These are phyloP conservation scores for Komagataella ulmi DNA, from an alignment of 805 yeast genomes.

Conservation along the genomic window DNA sequence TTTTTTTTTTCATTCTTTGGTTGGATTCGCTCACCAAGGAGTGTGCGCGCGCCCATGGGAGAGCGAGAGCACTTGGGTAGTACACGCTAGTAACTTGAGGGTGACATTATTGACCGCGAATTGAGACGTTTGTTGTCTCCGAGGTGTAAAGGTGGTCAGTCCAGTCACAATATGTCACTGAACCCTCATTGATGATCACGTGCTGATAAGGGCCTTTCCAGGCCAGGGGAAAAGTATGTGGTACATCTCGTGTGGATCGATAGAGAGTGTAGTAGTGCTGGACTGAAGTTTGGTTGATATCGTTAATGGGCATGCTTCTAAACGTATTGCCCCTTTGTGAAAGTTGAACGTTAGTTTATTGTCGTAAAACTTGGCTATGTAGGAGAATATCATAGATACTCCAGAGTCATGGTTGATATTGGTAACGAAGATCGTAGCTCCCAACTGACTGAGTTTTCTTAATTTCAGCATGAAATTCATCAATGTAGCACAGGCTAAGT, in stretches of 20 bases:
- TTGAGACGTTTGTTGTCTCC: background rate
- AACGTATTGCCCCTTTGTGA: background rate
- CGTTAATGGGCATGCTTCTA: background rate
- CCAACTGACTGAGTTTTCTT: background rate
- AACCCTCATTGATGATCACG: background rate
- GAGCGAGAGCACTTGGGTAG: background rate
- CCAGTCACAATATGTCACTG: background rate
- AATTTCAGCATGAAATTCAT: background rate
- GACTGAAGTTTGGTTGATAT: background rate
- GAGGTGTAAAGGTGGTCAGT: background rate
- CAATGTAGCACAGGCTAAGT: background rate
- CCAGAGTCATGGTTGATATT: background rate
- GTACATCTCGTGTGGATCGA: background rate
- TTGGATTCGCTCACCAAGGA: constrained; percentile 41
- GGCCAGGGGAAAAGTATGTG: background rate
- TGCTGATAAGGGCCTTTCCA: background rate
- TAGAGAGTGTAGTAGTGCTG: background rate
- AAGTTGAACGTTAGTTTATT: background rate
- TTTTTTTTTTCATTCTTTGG: constrained; percentile 24
- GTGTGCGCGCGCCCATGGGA: background rate
- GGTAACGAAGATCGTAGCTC: background rate
- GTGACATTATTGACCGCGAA: background rate
- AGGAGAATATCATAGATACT: background rate
- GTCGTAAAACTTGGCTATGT: background rate
- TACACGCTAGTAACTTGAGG: background rate